A percentile compares a stretch with the other conserved stretches of the same genome.
Evolutionary conservation across 768 basidiomycete genomes (phyloP).

Genomic region (Termitomyces eurrhizus): DNA sequence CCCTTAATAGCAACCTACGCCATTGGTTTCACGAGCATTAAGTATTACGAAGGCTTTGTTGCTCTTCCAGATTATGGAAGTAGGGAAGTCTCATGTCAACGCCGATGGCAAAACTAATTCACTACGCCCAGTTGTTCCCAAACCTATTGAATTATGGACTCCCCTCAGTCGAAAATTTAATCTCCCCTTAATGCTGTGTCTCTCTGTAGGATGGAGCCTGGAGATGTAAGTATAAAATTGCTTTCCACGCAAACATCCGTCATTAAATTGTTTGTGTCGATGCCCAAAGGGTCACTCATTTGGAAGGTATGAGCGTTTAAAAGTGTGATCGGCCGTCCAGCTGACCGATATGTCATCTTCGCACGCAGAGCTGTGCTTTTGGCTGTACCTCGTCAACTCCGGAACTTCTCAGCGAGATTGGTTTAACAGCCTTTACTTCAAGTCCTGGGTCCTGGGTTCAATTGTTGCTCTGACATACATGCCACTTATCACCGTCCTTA

Average conservation of each 20-base stretch:
- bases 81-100: conserved; percentile 29
- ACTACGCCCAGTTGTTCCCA: conserved; percentile 51
- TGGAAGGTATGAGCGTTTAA: conserved; percentile 54
- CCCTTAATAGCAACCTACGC: conserved; percentile 58
- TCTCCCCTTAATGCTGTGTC: conserved; percentile 61
- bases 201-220: conserved; percentile 66
- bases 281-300: conserved; percentile 60
- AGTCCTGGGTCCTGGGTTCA: conserved; percentile 67
- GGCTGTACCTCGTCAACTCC: conserved; percentile 78
- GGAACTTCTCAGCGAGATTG: conserved; percentile 62
- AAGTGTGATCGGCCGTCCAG: background rate
- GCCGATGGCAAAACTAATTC: background rate
- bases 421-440: conserved; percentile 77
- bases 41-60: conserved; percentile 66
- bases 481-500: conserved; percentile 67
- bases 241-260: background rate
- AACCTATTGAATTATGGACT: conserved; percentile 59
- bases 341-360: conserved; percentile 2
- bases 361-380: conserved; percentile 73
- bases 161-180: conserved; percentile 40
- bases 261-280: background rate
- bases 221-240: conserved; percentile 55
- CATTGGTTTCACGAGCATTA: conserved; percentile 65
- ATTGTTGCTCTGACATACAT: conserved; percentile 55
- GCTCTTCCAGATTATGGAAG: conserved; percentile 41